Conservation (phyloP, 2,329 filamentous ascomycete species). For the Paracoccidioides brasiliensis region DNA sequence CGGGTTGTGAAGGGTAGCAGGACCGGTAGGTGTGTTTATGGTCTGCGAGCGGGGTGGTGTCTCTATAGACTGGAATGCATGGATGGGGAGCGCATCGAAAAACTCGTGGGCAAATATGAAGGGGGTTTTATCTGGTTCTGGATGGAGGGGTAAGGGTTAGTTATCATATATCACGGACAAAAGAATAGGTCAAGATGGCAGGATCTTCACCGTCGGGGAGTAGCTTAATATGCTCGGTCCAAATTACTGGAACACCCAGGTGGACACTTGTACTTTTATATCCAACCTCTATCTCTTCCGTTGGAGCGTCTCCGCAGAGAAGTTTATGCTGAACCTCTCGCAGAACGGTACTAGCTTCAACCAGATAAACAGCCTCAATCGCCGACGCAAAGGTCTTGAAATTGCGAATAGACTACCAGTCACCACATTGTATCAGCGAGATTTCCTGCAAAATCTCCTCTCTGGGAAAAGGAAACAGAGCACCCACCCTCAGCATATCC, state of each 20-base stretch:
- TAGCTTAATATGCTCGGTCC: conserved; percentile 81
- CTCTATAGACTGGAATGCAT: conserved; percentile 70
- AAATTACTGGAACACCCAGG: conserved; percentile 60
- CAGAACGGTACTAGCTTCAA: conserved; percentile 79
- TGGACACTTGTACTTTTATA: conserved; percentile 66
- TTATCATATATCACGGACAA: conserved; percentile 5
- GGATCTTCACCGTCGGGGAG: conserved; percentile 51
- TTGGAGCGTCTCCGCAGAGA: conserved; percentile 58
- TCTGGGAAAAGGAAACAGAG: not conserved
- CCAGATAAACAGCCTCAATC: conserved; percentile 80
- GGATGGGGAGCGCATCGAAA: conserved; percentile 94
- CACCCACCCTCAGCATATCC: conserved; percentile 75
- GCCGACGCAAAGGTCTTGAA: conserved; percentile 66
- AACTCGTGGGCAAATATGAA: conserved; percentile 97
- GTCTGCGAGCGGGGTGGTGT: conserved; percentile 32
- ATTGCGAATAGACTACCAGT: conserved; percentile 60
- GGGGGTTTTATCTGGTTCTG: conserved; percentile 58
- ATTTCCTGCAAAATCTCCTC: no score
- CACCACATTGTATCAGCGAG: not conserved
- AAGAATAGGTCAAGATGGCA: conserved; percentile 6
- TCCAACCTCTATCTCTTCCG: conserved; percentile 60
- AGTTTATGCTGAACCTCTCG: conserved; percentile 65
- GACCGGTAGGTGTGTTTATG: conserved; percentile 37
- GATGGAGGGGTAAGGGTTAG: not conserved
- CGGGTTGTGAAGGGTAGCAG: conserved; percentile 32